These are phyloP conservation scores for Aplosporella prunicola DNA, from an alignment of 2,329 filamentous ascomycete species.

Conservation along the genomic window DNA sequence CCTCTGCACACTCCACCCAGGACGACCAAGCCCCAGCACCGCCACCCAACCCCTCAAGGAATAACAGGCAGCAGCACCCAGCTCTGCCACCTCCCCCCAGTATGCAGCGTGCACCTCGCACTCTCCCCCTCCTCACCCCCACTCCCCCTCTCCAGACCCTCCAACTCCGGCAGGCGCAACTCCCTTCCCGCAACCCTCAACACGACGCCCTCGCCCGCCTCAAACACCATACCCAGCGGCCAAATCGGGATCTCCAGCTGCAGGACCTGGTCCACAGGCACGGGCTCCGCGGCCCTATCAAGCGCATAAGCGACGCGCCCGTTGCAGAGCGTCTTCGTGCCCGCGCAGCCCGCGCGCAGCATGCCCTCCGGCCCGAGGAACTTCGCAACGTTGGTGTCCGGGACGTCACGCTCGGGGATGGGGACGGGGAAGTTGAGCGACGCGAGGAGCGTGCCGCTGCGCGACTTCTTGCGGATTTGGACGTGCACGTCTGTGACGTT, in stretches of 20 bases:
- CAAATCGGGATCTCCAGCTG: slow-evolving; percentile 41
- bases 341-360: slow-evolving; percentile 13
- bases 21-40: too few species aligned
- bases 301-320: slow-evolving; percentile 17
- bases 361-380: slow-evolving; percentile 13
- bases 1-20: too few species aligned
- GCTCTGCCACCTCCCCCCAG: slow-evolving; percentile 3
- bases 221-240: slow-evolving; percentile 39
- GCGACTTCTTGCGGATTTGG: slow-evolving; percentile 14
- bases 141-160: neutral
- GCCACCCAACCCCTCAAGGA: too few species aligned
- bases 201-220: slow-evolving; percentile 27
- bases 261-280: slow-evolving; percentile 33
- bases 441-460: neutral
- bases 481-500: slow-evolving; percentile 13
- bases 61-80: slow-evolving; percentile 1
- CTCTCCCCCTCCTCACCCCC: slow-evolving; percentile 1
- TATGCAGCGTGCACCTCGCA: slow-evolving; percentile 1
- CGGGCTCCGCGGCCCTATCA: slow-evolving; percentile 30
- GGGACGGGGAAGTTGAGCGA: slow-evolving; percentile 9
- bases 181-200: slow-evolving; percentile 3
- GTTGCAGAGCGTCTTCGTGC: slow-evolving; percentile 2
- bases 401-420: slow-evolving; percentile 4
- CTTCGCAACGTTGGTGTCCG: slow-evolving; percentile 13
- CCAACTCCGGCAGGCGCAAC: slow-evolving; percentile 1